Conservation (phyloP, 768 basidiomycete genomes). For the Panaeolus cyanescens region DNA sequence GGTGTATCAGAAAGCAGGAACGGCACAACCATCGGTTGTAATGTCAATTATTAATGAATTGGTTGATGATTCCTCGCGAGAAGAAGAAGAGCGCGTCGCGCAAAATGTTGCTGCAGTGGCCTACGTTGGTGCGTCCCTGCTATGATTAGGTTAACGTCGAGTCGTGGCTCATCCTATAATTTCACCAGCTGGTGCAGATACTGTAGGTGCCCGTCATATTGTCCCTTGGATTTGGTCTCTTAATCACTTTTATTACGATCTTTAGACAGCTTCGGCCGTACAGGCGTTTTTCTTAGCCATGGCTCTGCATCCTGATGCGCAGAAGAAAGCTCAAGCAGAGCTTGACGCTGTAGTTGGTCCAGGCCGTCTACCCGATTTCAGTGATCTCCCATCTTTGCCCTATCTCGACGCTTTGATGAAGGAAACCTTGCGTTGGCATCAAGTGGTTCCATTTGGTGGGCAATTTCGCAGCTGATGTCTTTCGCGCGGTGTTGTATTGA, state of each 20-base stretch:
- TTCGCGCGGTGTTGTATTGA: no score
- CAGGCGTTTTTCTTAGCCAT: constrained; percentile 16
- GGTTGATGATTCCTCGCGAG: background rate
- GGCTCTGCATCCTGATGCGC: constrained; percentile 16
- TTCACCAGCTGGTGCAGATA: constrained; percentile 7
- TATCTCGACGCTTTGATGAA: constrained; percentile 24
- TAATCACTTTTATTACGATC: no score
- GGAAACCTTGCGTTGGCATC: constrained; percentile 25
- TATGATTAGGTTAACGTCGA: background rate
- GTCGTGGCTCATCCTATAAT: background rate
- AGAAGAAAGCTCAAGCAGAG: constrained; percentile 20
- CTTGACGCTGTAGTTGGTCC: constrained; percentile 20
- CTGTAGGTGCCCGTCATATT: constrained; percentile 29
- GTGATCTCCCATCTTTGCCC: constrained; percentile 17
- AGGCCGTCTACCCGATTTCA: constrained; percentile 21
- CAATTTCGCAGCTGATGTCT: constrained; percentile 11
- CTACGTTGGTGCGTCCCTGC: background rate
- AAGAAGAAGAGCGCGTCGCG: background rate
- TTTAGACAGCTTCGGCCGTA: constrained; percentile 16
- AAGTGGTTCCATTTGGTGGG: constrained; percentile 9
- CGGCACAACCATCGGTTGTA: background rate
- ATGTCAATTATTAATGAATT: background rate
- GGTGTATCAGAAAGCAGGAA: no score
- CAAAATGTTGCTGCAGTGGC: background rate
- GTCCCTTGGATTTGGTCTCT: no score